A percentile compares a stretch with the other conserved stretches of the same genome.
phyloP scores from a whole-genome alignment of 1,139 yeast genomes.

The Protomyces lactucae-debilis region DNA sequence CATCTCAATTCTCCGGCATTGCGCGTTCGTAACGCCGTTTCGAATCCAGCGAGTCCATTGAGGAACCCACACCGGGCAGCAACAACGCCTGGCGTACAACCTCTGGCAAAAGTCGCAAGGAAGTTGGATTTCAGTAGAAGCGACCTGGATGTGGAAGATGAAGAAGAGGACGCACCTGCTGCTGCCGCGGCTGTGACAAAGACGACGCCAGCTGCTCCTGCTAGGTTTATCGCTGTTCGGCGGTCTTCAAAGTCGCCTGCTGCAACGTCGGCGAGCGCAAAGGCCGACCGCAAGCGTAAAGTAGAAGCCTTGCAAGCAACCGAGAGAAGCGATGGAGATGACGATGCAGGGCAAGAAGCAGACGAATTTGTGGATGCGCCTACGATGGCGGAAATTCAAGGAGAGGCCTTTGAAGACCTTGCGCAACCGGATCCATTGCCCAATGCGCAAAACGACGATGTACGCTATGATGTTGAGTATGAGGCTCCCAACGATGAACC shows the following conservation, averaged over 20 bases:
- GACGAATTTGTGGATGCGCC: neutral
- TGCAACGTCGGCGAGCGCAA: neutral
- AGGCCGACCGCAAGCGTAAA: neutral
- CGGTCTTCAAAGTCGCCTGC: neutral
- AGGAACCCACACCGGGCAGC: constrained; percentile 10
- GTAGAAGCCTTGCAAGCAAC: neutral
- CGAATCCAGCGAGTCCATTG: constrained; percentile 11
- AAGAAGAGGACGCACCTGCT: neutral
- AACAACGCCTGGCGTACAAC: neutral
- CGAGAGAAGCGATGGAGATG: neutral
- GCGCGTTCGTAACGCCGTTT: constrained; percentile 30
- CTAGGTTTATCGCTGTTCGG: neutral
- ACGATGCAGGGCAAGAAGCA: neutral
- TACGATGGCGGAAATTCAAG: neutral
- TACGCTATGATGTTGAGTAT: neutral
- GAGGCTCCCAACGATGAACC: constrained; percentile 2
- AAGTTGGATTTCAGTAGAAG: constrained; percentile 25
- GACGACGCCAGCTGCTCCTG: neutral
- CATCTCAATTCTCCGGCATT: constrained; percentile 35
- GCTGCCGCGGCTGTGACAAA: neutral
- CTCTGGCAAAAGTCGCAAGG: constrained; percentile 26
- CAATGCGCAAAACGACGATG: neutral
- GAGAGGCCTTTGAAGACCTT: neutral
- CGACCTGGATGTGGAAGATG: constrained; percentile 10
- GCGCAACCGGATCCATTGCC: neutral